Percentiles rank a stretch among this genome's conserved stretches.
phyloP scores from a whole-genome alignment of 768 basidiomycete species.

The Leccinum olivaceopallidum region DNA sequence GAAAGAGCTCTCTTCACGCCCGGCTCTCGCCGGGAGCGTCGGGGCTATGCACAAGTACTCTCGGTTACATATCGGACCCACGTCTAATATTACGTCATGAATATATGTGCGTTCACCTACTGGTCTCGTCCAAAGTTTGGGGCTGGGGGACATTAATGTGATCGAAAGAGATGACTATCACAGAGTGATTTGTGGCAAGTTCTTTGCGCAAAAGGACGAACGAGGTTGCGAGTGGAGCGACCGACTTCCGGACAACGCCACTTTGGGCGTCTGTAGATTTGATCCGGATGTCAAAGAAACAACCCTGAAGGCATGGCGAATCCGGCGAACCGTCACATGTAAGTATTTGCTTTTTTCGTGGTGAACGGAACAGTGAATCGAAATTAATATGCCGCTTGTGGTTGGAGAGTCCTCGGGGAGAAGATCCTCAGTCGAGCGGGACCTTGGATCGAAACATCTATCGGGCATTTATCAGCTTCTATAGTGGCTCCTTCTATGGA shows the following conservation, averaged over 20 bases:
- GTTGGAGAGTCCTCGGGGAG: constrained; percentile 21
- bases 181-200: not conserved
- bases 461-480: constrained; percentile 25
- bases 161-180: not conserved
- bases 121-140: not conserved
- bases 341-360: constrained; percentile 10
- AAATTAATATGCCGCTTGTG: constrained; percentile 12
- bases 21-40: not conserved
- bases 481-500: constrained; percentile 6
- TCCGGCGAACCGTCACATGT: constrained; percentile 4
- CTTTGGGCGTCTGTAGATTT: not conserved
- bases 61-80: constrained; percentile 8
- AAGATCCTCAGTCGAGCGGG: constrained; percentile 18
- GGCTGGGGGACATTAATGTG: constrained; percentile 1
- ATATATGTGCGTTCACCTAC: not conserved
- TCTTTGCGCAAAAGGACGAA: not conserved
- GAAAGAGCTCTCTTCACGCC: not conserved
- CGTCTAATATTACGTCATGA: constrained; percentile 19
- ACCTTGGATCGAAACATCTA: constrained; percentile 22
- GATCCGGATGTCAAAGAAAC: constrained; percentile 16
- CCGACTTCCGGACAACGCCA: constrained; percentile 8
- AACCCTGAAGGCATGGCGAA: constrained; percentile 21
- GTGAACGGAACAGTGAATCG: constrained; percentile 6
- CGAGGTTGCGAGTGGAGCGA: not conserved
- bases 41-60: constrained; percentile 13